Conservation (phyloP, 1,284 basidiomycete genomes). For the Lentinus polychrous region DNA sequence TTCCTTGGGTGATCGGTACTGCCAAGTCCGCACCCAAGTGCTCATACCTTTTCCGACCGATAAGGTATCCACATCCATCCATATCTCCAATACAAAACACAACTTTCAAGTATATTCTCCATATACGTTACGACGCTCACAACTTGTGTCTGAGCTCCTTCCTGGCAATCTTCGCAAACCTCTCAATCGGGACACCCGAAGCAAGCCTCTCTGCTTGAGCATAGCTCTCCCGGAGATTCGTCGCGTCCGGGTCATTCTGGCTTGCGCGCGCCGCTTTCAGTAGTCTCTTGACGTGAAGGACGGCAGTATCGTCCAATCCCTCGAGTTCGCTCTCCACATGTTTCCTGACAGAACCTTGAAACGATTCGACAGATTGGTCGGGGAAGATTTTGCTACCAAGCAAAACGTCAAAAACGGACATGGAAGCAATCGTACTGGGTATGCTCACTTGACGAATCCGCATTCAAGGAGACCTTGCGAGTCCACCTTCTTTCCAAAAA, state of each 20-base stretch:
- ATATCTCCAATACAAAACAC: too few species aligned
- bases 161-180: constrained; percentile 51
- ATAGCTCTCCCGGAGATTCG: constrained; percentile 63
- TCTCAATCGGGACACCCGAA: constrained; percentile 46
- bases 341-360: constrained; percentile 45
- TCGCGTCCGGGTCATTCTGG: constrained; percentile 57
- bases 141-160: constrained; percentile 64
- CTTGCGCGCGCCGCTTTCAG: constrained; percentile 51
- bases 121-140: constrained; percentile 5
- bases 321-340: constrained; percentile 45
- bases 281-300: constrained; percentile 48
- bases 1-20: too few species aligned
- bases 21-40: too few species aligned
- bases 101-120: too few species aligned
- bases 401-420: not conserved
- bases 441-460: constrained; percentile 62
- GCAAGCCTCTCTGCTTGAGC: constrained; percentile 58
- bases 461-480: constrained; percentile 51
- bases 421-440: not conserved
- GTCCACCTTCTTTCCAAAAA: constrained; percentile 61
- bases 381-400: constrained; percentile 51
- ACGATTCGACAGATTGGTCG: constrained; percentile 40
- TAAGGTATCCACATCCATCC: too few species aligned
- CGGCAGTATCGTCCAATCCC: constrained; percentile 46
- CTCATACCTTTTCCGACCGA: too few species aligned